Evolutionary conservation across 805 yeast genomes (phyloP).

Genomic region (Jamesozyma spencerorum): DNA sequence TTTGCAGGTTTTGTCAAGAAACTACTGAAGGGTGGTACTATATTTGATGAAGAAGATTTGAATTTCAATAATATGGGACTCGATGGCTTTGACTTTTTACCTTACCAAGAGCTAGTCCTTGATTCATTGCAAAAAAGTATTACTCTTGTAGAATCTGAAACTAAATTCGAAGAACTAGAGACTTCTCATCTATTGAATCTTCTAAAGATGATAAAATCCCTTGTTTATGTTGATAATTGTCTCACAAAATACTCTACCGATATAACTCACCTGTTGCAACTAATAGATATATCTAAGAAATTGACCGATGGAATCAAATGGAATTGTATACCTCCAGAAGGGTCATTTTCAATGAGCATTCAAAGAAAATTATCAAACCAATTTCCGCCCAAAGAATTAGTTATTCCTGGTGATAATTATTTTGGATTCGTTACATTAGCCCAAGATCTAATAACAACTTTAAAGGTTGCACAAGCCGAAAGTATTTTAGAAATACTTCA

Average conservation of each 20-base stretch:
- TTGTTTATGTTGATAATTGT: conserved; percentile 25
- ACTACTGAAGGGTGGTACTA: conserved; percentile 46
- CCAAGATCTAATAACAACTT: conserved; percentile 32
- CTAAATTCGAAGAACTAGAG: neutral
- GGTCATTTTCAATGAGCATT: conserved; percentile 39
- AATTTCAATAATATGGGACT: conserved; percentile 55
- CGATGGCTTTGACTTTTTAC: conserved; percentile 30
- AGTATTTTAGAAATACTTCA: conserved; percentile 27
- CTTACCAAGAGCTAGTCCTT: conserved; percentile 16
- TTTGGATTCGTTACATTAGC: conserved; percentile 26
- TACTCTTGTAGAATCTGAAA: conserved; percentile 9
- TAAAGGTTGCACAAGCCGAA: conserved; percentile 26
- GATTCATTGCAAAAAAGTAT: conserved; percentile 29
- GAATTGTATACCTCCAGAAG: conserved; percentile 13
- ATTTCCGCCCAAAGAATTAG: conserved; percentile 35
- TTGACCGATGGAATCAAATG: too few relatives aligned
- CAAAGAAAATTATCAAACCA: conserved; percentile 41
- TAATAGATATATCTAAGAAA: conserved; percentile 9
- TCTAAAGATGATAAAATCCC: conserved; percentile 23
- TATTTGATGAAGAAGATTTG: conserved; percentile 69
- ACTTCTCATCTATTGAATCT: conserved; percentile 6
- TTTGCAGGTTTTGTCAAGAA: conserved; percentile 40
- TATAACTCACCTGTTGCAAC: conserved; percentile 8
- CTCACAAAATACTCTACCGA: conserved; percentile 10
- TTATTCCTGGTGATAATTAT: conserved; percentile 27